A percentile compares a stretch with the other conserved stretches of the same genome.
These are phyloP conservation scores for Ajuga chamaepitys DNA, from an alignment of 257 asterid species.

Conservation along the genomic window DNA sequence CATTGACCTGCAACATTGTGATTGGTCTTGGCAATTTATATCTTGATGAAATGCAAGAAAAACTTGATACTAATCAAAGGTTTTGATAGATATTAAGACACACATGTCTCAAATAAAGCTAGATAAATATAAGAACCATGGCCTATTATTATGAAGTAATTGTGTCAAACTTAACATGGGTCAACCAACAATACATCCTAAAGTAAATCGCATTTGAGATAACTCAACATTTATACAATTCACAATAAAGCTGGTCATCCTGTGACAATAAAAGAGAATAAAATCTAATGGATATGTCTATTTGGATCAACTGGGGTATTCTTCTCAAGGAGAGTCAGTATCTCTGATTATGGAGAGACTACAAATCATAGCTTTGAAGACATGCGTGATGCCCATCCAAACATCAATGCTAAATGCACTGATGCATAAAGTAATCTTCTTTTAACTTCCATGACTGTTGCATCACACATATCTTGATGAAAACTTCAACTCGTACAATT, in stretches of 20 bases:
- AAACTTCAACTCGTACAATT: background rate
- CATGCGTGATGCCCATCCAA: background rate
- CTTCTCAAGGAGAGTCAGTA: background rate
- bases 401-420: background rate
- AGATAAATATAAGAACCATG: background rate
- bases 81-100: background rate
- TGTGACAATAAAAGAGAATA: background rate
- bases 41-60: constrained; percentile 4
- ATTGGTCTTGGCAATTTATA: constrained; percentile 8
- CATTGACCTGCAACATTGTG: constrained; percentile 72
- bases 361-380: constrained; percentile 10
- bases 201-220: background rate
- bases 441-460: background rate
- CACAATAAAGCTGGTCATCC: background rate
- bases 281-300: background rate
- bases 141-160: background rate
- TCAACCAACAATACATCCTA: background rate
- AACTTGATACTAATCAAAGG: background rate
- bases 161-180: background rate
- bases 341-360: background rate
- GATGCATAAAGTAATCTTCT: background rate
- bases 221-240: background rate
- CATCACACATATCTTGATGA: background rate
- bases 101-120: background rate
- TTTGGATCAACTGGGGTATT: background rate